Percentiles rank a stretch among this genome's conserved stretches.
Conservation (phyloP, 2,329 filamentous ascomycete species). For the Chalara sp. region DNA sequence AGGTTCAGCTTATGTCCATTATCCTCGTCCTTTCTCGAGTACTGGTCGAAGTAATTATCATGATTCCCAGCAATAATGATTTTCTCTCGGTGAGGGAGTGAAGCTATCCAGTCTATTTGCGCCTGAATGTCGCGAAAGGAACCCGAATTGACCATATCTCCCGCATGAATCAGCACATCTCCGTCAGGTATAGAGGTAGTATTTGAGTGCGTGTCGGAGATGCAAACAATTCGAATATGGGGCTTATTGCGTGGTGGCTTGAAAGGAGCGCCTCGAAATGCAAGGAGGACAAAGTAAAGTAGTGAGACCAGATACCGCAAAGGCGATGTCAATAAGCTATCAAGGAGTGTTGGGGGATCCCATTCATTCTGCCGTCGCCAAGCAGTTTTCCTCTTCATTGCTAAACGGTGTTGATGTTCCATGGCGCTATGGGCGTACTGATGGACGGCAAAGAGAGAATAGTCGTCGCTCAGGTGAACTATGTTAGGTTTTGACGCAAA, state of each 20-base stretch:
- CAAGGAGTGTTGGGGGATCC: constrained; percentile 40
- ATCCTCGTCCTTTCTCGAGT: constrained; percentile 51
- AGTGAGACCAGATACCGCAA: constrained; percentile 55
- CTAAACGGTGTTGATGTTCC: too few species aligned
- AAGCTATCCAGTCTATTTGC: constrained; percentile 77
- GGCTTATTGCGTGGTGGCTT: constrained; percentile 45
- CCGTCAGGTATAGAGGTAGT: constrained; percentile 62
- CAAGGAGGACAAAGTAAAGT: constrained; percentile 57
- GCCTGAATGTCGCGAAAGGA: constrained; percentile 66
- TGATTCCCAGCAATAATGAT: constrained; percentile 84
- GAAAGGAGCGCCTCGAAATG: constrained; percentile 61
- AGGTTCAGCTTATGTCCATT: constrained; percentile 53
- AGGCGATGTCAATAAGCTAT: constrained; percentile 62
- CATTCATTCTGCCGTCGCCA: constrained; percentile 18
- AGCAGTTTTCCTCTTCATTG: too few species aligned
- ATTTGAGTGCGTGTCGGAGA: constrained; percentile 80
- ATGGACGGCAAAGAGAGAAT: too few species aligned
- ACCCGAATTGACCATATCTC: constrained; percentile 73
- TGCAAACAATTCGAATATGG: constrained; percentile 71
- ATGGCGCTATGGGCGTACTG: too few species aligned
- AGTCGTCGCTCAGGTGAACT: too few species aligned
- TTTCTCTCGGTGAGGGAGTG: constrained; percentile 71
- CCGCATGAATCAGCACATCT: constrained; percentile 84
- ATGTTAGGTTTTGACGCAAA: too few species aligned
- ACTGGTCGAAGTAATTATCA: constrained; percentile 74